Percentiles rank a stretch among this genome's conserved stretches.
phyloP scores from a whole-genome alignment of 768 basidiomycete species.

The Hebeloma cylindrosporum region DNA sequence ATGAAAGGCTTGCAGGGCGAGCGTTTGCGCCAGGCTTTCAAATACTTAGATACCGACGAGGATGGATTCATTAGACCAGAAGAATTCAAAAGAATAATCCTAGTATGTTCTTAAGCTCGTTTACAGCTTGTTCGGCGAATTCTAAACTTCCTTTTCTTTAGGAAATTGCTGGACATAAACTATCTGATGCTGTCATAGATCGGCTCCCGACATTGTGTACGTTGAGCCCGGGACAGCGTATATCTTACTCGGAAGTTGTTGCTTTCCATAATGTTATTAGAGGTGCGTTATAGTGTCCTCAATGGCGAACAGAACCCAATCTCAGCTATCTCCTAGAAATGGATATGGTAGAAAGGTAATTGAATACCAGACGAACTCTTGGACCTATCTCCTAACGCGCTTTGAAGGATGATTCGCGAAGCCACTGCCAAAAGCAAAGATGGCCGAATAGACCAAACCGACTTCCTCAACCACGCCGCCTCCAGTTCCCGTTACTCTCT shows the following conservation, averaged over 20 bases:
- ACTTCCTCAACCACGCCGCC: constrained; percentile 89
- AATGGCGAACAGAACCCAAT: not conserved
- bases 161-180: constrained; percentile 97
- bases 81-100: constrained; percentile 92
- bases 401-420: constrained; percentile 77
- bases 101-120: constrained; percentile 52
- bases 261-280: constrained; percentile 97
- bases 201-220: constrained; percentile 90
- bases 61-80: constrained; percentile 94
- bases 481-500: constrained; percentile 88
- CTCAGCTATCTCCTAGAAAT: constrained; percentile 62
- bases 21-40: constrained; percentile 94
- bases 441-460: constrained; percentile 93
- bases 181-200: constrained; percentile 92
- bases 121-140: not conserved
- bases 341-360: constrained; percentile 91
- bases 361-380: constrained; percentile 6
- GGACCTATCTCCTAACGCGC: constrained; percentile 8
- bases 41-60: constrained; percentile 82
- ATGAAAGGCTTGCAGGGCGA: constrained; percentile 99
- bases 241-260: constrained; percentile 94
- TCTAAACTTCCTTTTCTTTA: constrained; percentile 27
- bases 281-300: constrained; percentile 47
- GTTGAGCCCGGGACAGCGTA: constrained; percentile 82
- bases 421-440: constrained; percentile 90